Evolutionary conservation across 78 protist species (phyloP), one percentile per base, ranked within the genome.

Genomic region (Speleostelium caveatum): DNA sequence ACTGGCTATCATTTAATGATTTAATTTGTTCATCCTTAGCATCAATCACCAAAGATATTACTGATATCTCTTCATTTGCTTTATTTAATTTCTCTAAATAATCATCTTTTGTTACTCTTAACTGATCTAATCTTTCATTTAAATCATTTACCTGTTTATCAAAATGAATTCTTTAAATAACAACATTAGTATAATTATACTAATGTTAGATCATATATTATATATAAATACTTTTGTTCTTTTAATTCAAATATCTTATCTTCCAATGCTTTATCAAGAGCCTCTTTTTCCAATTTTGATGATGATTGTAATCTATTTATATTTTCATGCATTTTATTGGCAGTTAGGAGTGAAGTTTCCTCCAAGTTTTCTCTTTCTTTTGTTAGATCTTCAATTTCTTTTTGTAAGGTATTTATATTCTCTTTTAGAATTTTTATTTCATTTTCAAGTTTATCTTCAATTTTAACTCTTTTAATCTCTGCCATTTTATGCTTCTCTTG

Each of bases 381-480:
- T 7, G 4, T 28, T 28, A 60, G 3, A 14, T 55, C 58, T 60
- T 59, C 78, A 22, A 55, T 83, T 30, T 83, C 73, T 33, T 24
- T 5, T 21, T 83, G 32, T 1, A 59, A 19, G 0, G 1, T 33
- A 3, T 3, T 2, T 6, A 59, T 19, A 7, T 83, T 75, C 0
- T 26, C 62, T 30, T 28, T 59, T 1, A 69, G 36, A 30, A 45
- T 69, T 36, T 71, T 67, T 7, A 83, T 59, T 24, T 83, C 91
- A 32, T 33, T 22, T 19, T 55, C 91, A 22, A 69, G 59, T 45
- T 12, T 67, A 19, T 83, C 91, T 60, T 83, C 91, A 24, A 83
- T 83, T 53, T 69, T 83, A 1, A 83, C 91, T 24, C 91, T 36
- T 51, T 83, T 67, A 17, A 83, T 58, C 35, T 83, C 91, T 7